phyloP scores from a whole-genome alignment of 2,329 filamentous ascomycete species.

The Alternaria brassicae region DNA sequence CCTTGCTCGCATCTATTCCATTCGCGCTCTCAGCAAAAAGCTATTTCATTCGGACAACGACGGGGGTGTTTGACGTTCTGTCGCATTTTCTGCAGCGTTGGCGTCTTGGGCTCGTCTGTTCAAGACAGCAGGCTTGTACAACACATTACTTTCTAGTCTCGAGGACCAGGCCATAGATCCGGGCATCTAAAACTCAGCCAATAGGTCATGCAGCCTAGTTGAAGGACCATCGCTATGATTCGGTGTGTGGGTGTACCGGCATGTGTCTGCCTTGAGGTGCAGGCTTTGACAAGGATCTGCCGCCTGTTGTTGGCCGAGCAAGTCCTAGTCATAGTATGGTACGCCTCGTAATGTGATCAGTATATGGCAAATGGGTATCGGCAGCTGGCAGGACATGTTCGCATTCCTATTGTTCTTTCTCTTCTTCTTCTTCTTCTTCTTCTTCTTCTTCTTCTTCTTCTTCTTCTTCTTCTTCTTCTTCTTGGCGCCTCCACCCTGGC shows the following conservation, averaged over 20 bases:
- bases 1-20: too few relatives aligned
- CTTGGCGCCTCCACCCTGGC: neutral
- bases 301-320: too few relatives aligned
- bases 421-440: neutral
- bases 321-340: too few relatives aligned
- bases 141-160: neutral
- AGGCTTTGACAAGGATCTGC: neutral
- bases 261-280: neutral
- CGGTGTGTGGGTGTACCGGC: neutral
- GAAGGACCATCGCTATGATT: neutral
- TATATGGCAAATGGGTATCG: neutral
- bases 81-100: constrained; percentile 10
- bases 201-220: neutral
- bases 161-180: neutral
- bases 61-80: neutral
- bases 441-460: neutral
- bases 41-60: too few relatives aligned
- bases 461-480: neutral
- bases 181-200: too few relatives aligned
- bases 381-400: neutral
- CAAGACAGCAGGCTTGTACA: neutral
- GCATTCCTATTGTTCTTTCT: constrained; percentile 4
- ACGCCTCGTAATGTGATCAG: neutral
- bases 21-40: too few relatives aligned
- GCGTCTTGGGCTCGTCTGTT: constrained; percentile 7